phyloP scores from a whole-genome alignment of 352 stramenopile genomes.

The Globisporangium heterothallicum region DNA sequence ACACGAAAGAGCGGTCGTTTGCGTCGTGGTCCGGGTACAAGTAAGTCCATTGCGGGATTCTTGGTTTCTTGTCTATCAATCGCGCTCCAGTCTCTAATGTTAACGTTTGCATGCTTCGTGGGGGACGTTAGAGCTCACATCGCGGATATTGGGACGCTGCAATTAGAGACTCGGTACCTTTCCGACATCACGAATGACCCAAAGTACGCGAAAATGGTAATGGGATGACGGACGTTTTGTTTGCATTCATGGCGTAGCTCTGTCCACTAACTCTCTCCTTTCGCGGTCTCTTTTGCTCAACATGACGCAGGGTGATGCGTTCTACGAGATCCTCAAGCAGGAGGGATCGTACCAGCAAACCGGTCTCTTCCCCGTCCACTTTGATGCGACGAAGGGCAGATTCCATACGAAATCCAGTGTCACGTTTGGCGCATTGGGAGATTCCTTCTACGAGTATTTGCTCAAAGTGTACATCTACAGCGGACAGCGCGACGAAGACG shows the following conservation, averaged over 20 bases:
- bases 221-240: no score
- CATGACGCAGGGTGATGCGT: slow-evolving; percentile 55
- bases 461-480: slow-evolving; percentile 98
- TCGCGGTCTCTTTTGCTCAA: neutral
- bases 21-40: slow-evolving; percentile 31
- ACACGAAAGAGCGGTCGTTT: slow-evolving; percentile 42
- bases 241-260: no score
- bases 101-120: no score
- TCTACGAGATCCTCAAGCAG: slow-evolving; percentile 66
- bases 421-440: slow-evolving; percentile 92
- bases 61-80: no score
- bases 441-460: slow-evolving; percentile 99
- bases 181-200: slow-evolving; percentile 71
- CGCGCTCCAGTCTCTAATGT: no score
- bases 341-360: slow-evolving; percentile 66
- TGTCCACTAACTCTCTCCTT: slow-evolving; percentile 1
- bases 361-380: slow-evolving; percentile 88
- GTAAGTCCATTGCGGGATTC: slow-evolving; percentile 13
- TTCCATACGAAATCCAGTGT: slow-evolving; percentile 41
- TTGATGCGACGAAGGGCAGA: slow-evolving; percentile 31
- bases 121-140: slow-evolving; percentile 69
- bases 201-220: slow-evolving; percentile 68
- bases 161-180: slow-evolving; percentile 80
- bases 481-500: slow-evolving; percentile 63
- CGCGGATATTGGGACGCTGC: slow-evolving; percentile 79